Evolutionary conservation across 805 yeast genomes (phyloP).

Genomic region (Ogataea degrootiae): DNA sequence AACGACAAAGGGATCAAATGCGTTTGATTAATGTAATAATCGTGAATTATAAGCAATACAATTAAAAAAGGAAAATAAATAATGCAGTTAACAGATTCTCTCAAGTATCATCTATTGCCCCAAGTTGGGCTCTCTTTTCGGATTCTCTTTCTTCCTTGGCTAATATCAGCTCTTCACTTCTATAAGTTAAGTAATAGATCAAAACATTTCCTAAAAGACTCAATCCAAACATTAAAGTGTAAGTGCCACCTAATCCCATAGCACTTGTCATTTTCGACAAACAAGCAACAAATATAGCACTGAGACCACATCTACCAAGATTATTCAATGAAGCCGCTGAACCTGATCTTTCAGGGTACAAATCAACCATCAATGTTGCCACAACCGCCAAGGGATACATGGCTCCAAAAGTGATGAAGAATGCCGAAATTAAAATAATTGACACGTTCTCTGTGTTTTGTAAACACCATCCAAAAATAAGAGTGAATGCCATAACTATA

Average conservation of each 20-base stretch:
- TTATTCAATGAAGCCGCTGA: conserved; percentile 73
- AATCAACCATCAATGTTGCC: conserved; percentile 69
- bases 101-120: not conserved
- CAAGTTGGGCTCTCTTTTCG: not conserved
- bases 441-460: conserved; percentile 42
- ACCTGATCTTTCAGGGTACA: conserved; percentile 66
- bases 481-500: conserved; percentile 33
- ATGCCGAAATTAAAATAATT: conserved; percentile 54
- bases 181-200: conserved; percentile 12
- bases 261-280: conserved; percentile 52
- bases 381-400: conserved; percentile 54
- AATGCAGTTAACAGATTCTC: not conserved
- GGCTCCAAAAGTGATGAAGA: conserved; percentile 53
- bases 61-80: not conserved
- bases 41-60: too few species aligned
- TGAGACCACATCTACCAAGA: conserved; percentile 64
- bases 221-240: conserved; percentile 64
- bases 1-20: too few species aligned
- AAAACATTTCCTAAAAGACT: conserved; percentile 8
- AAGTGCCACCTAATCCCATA: conserved; percentile 72
- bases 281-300: conserved; percentile 68
- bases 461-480: conserved; percentile 74
- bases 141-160: conserved; percentile 1
- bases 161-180: conserved; percentile 16
- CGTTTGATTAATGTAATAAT: too few species aligned